Evolutionary conservation across 208 protist species (phyloP), one percentile per base, ranked within the genome.

Genomic region (Acanthamoeba sp.): DNA sequence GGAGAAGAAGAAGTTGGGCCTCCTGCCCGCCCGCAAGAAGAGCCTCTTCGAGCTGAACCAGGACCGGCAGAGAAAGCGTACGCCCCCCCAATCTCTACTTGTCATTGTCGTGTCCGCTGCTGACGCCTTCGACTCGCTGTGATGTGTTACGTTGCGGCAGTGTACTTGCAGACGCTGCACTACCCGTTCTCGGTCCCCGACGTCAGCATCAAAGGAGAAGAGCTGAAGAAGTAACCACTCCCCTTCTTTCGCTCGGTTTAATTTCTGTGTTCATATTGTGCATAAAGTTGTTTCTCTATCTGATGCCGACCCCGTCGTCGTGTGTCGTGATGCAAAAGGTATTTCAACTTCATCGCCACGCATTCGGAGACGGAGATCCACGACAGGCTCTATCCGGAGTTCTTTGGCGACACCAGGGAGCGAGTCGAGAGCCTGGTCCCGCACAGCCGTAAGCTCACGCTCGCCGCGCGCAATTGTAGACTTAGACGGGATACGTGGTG

Each of bases 1-100:
- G 85, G 52, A 91, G n/a, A 91, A 69, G 55, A 91, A 71, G 36
- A 91, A 42, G 85, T 52, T 52, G 36, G 85, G 85, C 59, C 85
- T 91, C 62, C 45, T 91, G 38, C 85, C 85, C 18, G 22, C 9
- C 7, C 18, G 14, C 22, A 64, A 69, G 45, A 91, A 91, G 85
- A 45, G 52, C 22, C 55, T 69, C 38, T 91, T 52, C 85, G 29
- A 91, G 55, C 52, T 73, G 36, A 52, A 91, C 32, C 85, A 91
- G 52, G 85, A 91, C n/a, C 10, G 85, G 34, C 85, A 91, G 50
- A 24, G 85, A 71, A 64, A 91, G 38, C 22, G 85, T 91, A 91
- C 36, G 45, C 4, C 3, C 27, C 1, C n/a, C n/a, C n/a, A n/a
- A n/a, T 32, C 22, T 4, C 22, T 32, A 6, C 59, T 69, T 9